These are phyloP conservation scores for Sporisorium iseilematis-ciliati DNA, from an alignment of 1,284 basidiomycete genomes.

Conservation along the genomic window DNA sequence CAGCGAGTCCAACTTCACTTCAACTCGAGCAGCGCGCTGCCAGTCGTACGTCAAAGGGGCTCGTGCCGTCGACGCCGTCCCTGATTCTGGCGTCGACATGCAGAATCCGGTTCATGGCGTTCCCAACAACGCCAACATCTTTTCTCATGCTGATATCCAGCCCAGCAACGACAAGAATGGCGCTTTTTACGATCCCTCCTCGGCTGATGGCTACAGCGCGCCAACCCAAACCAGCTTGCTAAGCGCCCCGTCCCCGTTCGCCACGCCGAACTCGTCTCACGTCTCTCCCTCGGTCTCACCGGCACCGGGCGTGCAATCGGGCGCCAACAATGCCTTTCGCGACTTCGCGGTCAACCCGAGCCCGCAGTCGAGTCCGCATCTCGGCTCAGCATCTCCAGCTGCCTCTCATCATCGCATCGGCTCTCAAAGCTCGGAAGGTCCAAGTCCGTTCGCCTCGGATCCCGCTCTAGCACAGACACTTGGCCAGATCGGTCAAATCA, in stretches of 20 bases:
- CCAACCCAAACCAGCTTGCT: slow-evolving; percentile 35
- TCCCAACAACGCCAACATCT: slow-evolving; percentile 3
- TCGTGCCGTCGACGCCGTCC: slow-evolving; percentile 12
- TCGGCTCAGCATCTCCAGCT: slow-evolving; percentile 24
- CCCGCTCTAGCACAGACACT: slow-evolving; percentile 28
- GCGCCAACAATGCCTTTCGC: slow-evolving; percentile 27
- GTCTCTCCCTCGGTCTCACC: slow-evolving; percentile 18
- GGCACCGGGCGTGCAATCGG: slow-evolving; percentile 13
- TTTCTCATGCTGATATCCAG: slow-evolving; percentile 3
- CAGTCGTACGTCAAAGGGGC: slow-evolving; percentile 12
- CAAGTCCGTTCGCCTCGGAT: slow-evolving; percentile 32
- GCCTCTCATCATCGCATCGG: slow-evolving; percentile 24
- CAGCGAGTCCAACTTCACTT: slow-evolving; percentile 9
- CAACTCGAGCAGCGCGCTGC: slow-evolving; percentile 4
- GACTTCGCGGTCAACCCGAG: slow-evolving; percentile 35
- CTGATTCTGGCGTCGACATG: slow-evolving; percentile 25
- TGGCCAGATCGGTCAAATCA: slow-evolving; percentile 45
- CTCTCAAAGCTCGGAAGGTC: slow-evolving; percentile 41
- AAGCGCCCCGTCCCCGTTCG: slow-evolving; percentile 21
- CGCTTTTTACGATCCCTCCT: slow-evolving; percentile 50
- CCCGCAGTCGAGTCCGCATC: slow-evolving; percentile 39
- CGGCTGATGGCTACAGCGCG: slow-evolving; percentile 50
- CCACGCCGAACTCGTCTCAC: slow-evolving; percentile 5
- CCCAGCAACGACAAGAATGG: slow-evolving; percentile 10
- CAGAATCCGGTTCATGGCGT: slow-evolving; percentile 16